These are phyloP conservation scores for Lobosporangium transversale DNA, from an alignment of 192 early-diverging fungal genomes.

Conservation along the genomic window DNA sequence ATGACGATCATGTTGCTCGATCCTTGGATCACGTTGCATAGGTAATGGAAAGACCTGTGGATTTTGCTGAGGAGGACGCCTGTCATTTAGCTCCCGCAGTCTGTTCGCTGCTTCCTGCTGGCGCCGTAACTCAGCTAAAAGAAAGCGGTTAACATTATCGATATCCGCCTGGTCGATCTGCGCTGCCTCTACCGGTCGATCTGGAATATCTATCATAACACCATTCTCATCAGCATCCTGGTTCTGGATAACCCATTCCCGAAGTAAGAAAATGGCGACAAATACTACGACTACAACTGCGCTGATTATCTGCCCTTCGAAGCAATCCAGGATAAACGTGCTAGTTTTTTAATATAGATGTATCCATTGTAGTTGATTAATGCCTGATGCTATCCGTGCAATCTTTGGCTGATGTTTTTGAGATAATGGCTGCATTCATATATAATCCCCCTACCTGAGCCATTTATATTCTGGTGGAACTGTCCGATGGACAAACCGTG, in stretches of 20 bases:
- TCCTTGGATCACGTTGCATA: neutral
- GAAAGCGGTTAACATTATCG: constrained; percentile 3
- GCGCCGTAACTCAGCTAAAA: constrained; percentile 5
- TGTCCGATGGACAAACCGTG: constrained; percentile 25
- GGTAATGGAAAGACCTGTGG: neutral
- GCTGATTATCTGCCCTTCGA: constrained; percentile 89
- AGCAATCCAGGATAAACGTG: constrained; percentile 68
- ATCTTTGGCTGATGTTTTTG: too few relatives aligned
- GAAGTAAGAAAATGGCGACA: constrained; percentile 82
- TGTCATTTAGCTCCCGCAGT: neutral
- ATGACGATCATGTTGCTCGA: neutral
- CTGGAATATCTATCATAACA: neutral
- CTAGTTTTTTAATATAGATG: too few relatives aligned
- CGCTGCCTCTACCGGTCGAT: constrained; percentile 12
- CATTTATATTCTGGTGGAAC: constrained; percentile 32
- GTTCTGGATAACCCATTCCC: constrained; percentile 88
- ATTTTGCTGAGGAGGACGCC: neutral
- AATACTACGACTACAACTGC: constrained; percentile 79
- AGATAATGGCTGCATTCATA: too few relatives aligned
- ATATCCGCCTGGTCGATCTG: constrained; percentile 12
- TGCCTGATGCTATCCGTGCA: too few relatives aligned
- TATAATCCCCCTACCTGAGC: constrained; percentile 38
- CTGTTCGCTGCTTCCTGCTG: constrained; percentile 1
- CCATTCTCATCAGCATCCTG: constrained; percentile 50
- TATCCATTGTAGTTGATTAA: too few relatives aligned